A percentile compares a stretch with the other conserved stretches of the same genome.
Evolutionary conservation across 805 yeast species (phyloP).

Genomic region (Ogataea nitratoaversa): DNA sequence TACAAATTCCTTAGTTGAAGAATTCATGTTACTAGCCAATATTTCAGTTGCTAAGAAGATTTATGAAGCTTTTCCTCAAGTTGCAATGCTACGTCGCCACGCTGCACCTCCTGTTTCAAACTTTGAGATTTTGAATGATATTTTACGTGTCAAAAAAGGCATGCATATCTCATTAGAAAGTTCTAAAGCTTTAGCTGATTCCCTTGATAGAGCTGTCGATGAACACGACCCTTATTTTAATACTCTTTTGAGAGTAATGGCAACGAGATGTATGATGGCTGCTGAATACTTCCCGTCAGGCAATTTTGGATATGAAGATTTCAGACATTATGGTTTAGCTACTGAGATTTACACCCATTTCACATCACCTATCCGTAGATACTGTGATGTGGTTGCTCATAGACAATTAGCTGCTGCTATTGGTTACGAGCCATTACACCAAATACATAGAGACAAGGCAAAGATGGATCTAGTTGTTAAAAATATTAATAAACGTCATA

Average conservation of each 20-base stretch:
- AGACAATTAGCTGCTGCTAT: conserved; percentile 98
- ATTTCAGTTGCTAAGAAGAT: conserved; percentile 93
- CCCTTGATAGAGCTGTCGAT: conserved; percentile 84
- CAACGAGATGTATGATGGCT: conserved; percentile 98
- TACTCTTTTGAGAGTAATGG: conserved; percentile 90
- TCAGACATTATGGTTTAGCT: conserved; percentile 95
- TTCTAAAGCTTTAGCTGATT: conserved; percentile 88
- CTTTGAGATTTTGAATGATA: conserved; percentile 84
- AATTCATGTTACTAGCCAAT: conserved; percentile 96
- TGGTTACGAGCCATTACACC: conserved; percentile 80
- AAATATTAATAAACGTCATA: conserved; percentile 88
- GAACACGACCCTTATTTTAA: conserved; percentile 85
- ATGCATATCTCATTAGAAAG: conserved; percentile 75
- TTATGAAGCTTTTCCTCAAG: conserved; percentile 90
- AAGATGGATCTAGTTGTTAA: conserved; percentile 86
- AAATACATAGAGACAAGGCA: conserved; percentile 78
- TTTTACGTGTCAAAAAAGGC: conserved; percentile 76
- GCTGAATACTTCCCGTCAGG: conserved; percentile 97
- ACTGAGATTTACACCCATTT: conserved; percentile 97
- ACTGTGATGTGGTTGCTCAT: conserved; percentile 96
- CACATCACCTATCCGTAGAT: conserved; percentile 97
- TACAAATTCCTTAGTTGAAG: conserved; percentile 95
- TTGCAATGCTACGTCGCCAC: conserved; percentile 97
- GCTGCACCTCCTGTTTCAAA: conserved; percentile 96
- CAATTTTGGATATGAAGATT: conserved; percentile 82